A percentile compares a stretch with the other conserved stretches of the same genome.
Conservation (phyloP, 345 rosid genomes). For the Aethionema arabicum region DNA sequence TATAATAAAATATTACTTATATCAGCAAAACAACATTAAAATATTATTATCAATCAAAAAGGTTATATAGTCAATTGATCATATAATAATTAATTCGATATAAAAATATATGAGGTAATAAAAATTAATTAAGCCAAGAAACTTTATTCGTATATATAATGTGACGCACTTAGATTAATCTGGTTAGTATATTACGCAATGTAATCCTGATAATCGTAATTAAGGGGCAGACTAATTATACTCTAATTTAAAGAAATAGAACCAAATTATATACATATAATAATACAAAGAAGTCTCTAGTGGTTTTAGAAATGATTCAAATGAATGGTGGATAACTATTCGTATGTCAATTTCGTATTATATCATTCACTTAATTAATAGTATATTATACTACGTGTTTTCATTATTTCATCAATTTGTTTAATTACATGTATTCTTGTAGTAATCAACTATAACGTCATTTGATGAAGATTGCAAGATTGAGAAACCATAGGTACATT, state of each 20-base stretch:
- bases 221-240: conserved; percentile 28
- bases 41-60: no score
- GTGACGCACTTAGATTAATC: conserved; percentile 28
- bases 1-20: no score
- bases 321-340: conserved; percentile 25
- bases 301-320: conserved; percentile 17
- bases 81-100: no score
- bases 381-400: neutral
- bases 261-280: no score
- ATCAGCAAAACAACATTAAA: no score
- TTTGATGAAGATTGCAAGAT: conserved; percentile 9
- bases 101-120: no score
- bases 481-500: neutral
- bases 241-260: neutral
- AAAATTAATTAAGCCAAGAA: neutral
- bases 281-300: conserved; percentile 18
- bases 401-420: conserved; percentile 1
- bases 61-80: no score
- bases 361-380: conserved; percentile 12
- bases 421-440: conserved; percentile 12
- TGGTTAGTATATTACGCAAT: conserved; percentile 13
- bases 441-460: neutral
- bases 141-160: no score
- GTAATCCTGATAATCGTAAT: conserved; percentile 14
- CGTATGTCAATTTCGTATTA: conserved; percentile 12